Conservation (phyloP, 1,284 basidiomycete species). For the Marasmius oreades region DNA sequence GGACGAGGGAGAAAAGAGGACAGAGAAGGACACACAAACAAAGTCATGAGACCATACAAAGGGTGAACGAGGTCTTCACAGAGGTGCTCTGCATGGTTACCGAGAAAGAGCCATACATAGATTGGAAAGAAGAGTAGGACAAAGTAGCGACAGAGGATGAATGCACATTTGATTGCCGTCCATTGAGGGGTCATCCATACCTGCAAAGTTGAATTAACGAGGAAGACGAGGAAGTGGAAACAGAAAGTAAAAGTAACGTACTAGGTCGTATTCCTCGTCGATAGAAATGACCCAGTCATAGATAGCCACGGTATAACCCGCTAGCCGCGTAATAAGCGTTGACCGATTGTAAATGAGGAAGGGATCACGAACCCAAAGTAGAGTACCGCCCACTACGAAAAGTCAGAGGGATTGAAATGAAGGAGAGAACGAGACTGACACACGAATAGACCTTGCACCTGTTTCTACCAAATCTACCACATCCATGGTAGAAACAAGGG, state of each 20-base stretch:
- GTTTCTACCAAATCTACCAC: no score
- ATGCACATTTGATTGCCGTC: constrained; percentile 23
- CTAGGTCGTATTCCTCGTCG: constrained; percentile 16
- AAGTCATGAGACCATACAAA: constrained; percentile 16
- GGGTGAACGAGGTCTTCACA: constrained; percentile 19
- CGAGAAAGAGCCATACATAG: constrained; percentile 21
- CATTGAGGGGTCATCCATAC: constrained; percentile 22
- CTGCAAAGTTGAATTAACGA: constrained; percentile 16
- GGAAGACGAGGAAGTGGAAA: neutral
- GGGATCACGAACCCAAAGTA: no score
- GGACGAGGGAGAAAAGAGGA: no score
- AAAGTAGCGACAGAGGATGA: constrained; percentile 27
- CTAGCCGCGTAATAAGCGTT: no score
- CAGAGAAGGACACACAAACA: constrained; percentile 19
- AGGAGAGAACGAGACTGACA: no score
- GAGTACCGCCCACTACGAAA: no score
- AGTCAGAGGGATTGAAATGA: no score
- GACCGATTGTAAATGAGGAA: no score
- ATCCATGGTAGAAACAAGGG: no score
- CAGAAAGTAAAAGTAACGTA: constrained; percentile 4
- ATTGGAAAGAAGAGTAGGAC: constrained; percentile 21
- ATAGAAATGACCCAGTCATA: constrained; percentile 9
- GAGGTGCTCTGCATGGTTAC: constrained; percentile 13
- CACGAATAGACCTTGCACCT: no score
- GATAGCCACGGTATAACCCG: neutral